phyloP scores from a whole-genome alignment of 2,329 filamentous ascomycete species.

The Fusarium napiforme region DNA sequence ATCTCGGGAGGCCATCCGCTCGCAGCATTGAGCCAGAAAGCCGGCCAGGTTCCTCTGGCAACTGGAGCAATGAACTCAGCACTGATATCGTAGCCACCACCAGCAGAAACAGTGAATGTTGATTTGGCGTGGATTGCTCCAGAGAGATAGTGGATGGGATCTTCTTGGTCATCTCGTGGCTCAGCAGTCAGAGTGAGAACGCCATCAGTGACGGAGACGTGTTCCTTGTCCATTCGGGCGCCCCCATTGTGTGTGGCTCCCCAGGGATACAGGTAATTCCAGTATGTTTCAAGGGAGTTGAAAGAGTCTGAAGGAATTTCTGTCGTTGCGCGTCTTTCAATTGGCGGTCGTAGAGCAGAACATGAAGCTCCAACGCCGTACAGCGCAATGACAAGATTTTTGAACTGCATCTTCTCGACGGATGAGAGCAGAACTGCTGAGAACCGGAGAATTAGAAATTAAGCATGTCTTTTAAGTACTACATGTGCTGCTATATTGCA shows the following conservation, averaged over 20 bases:
- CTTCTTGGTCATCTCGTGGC: slow-evolving; percentile 16
- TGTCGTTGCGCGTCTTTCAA: slow-evolving; percentile 22
- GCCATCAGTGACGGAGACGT: slow-evolving; percentile 24
- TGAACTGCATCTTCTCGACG: background rate
- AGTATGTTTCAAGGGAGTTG: slow-evolving; percentile 26
- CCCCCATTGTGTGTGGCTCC: slow-evolving; percentile 30
- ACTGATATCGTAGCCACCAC: slow-evolving; percentile 28
- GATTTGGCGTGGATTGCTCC: slow-evolving; percentile 32
- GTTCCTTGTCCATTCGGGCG: slow-evolving; percentile 29
- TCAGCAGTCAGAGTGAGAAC: slow-evolving; percentile 31
- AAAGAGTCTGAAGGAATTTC: slow-evolving; percentile 29
- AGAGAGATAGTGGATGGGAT: slow-evolving; percentile 33
- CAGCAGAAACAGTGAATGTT: slow-evolving; percentile 22
- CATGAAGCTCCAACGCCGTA: slow-evolving; percentile 8
- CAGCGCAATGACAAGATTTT: slow-evolving; percentile 3
- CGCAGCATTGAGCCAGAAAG: slow-evolving; percentile 36
- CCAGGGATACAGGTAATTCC: slow-evolving; percentile 36
- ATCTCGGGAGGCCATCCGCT: slow-evolving; percentile 35
- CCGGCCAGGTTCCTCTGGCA: slow-evolving; percentile 20
- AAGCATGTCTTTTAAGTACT: background rate
- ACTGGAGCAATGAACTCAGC: slow-evolving; percentile 33
- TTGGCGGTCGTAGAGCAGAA: background rate
- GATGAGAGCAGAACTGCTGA: background rate
- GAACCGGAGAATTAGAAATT: background rate
- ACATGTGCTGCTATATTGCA: background rate